Percentiles rank a stretch among this genome's conserved stretches.
phyloP scores from a whole-genome alignment of 345 rosid species.

The Excoecaria agallocha region DNA sequence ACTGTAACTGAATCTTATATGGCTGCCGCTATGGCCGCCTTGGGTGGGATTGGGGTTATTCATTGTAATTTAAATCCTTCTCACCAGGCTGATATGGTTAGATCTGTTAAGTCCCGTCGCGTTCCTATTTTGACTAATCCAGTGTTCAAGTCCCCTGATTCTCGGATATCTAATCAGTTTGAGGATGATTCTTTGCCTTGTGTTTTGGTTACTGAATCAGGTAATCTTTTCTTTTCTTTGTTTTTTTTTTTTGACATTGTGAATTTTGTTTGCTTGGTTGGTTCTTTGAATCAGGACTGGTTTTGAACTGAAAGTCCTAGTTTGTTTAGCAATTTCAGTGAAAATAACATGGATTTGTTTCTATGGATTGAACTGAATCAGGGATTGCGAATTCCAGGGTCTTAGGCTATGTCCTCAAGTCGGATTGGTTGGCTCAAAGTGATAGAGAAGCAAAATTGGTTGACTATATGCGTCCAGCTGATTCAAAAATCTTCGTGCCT shows the following conservation, averaged over 20 bases:
- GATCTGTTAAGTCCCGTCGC: conserved; percentile 64
- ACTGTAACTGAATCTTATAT: conserved; percentile 85
- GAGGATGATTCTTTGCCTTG: conserved; percentile 26
- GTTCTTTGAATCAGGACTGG: not conserved
- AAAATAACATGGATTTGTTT: not conserved
- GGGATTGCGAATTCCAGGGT: conserved; percentile 51
- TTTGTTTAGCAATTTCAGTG: not conserved
- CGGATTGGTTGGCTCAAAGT: conserved; percentile 49
- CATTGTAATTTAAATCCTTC: conserved; percentile 63
- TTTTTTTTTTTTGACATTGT: not conserved
- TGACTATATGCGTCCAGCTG: conserved; percentile 55
- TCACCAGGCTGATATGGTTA: conserved; percentile 59
- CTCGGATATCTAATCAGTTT: conserved; percentile 32
- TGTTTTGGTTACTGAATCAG: conserved; percentile 42
- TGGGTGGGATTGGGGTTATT: conserved; percentile 76
- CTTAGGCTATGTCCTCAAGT: conserved; percentile 56
- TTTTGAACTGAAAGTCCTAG: not conserved
- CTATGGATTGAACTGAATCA: not conserved
- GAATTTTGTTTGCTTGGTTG: too few species aligned
- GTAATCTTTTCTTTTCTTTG: conserved; percentile 7
- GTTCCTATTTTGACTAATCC: conserved; percentile 63
- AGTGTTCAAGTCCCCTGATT: conserved; percentile 42
- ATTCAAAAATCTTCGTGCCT: conserved; percentile 39
- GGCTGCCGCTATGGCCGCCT: conserved; percentile 87
- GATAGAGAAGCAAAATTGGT: conserved; percentile 53